Percentiles rank a stretch among this genome's conserved stretches.
Evolutionary conservation across 2,329 filamentous ascomycete species (phyloP).

Genomic region (Phialophora verrucosa): DNA sequence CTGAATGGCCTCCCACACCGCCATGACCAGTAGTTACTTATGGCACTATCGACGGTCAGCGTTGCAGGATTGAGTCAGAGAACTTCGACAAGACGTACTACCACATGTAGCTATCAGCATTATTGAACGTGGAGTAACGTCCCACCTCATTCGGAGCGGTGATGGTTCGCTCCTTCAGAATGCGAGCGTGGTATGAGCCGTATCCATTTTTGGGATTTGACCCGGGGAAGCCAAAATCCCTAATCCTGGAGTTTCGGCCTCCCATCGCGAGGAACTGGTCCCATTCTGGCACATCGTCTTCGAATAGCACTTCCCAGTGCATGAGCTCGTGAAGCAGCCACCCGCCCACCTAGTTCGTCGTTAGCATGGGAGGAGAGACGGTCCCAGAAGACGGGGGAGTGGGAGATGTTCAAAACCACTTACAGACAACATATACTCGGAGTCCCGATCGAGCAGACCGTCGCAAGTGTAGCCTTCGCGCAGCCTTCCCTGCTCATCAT

Average conservation of each 20-base stretch:
- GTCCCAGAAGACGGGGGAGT: too few species aligned
- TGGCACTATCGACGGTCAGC: neutral
- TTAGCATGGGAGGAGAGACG: neutral
- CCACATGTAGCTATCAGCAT: slow-evolving; percentile 1
- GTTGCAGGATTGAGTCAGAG: neutral
- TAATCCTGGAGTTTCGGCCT: neutral
- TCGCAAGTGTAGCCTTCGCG: neutral
- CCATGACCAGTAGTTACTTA: neutral
- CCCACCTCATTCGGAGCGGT: neutral
- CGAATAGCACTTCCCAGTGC: neutral
- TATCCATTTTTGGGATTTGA: neutral
- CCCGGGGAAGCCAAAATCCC: neutral
- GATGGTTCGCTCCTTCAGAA: neutral
- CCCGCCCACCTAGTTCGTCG: neutral
- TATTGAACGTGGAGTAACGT: neutral
- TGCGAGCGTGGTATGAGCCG: neutral
- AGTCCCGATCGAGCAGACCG: neutral
- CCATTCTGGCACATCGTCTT: neutral
- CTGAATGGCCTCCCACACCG: neutral
- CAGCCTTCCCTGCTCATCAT: neutral
- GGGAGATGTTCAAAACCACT: neutral
- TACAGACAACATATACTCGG: neutral
- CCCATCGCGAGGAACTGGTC: neutral
- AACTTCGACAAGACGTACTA: neutral
- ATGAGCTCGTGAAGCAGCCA: slow-evolving; percentile 2